Evolutionary conservation across 768 basidiomycete species (phyloP), one percentile per base, ranked within the genome.

Genomic region (Crassisporium funariophilum): DNA sequence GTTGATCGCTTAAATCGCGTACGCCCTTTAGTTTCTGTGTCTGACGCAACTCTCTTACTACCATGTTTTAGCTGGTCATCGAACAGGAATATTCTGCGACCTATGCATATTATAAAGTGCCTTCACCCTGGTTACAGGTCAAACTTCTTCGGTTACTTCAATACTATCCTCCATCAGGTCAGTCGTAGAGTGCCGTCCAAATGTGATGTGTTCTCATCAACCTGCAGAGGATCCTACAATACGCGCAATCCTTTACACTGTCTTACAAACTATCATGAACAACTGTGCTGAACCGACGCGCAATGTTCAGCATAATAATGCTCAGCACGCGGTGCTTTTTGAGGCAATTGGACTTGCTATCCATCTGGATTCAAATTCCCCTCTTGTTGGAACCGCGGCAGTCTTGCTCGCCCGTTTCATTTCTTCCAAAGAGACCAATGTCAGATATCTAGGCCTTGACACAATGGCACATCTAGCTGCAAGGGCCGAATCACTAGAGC

Each of bases 401-500:
- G 79, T 91, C 41, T 80, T 98, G 16, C 82, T 99, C 16, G 95
- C 95, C 33, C 84, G 91, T 1, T 99, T 98, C 67, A 98, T 99
- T 56, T 88, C 91, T 44, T 95, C 94, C 15, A 98, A 95, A 66
- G 97, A 99, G 68, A 99, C 97, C 27, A 99, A 99, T 60, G 94
- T 98, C 35, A 79, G 97, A 46, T 99, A 99, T 70, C 83, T 99
- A 35, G 95, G 97, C 17, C 77, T 99, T 43, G 95, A 99, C 65
- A 95, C 93, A 35, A 93, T 99, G 88, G 95, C 97, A 2, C 95
- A 98, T 72, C 83, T 99, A 13, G 97, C 97, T 4, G 94, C 94
- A 6, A 84, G 92, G 36, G 87, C 91, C 34, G 94, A 95, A 50
- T 90, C 91, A 7, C 76, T 99, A 22, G 88, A 88, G 11, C 84